These are phyloP conservation scores for Dipteronia sinensis DNA, from an alignment of 345 rosid species.

Conservation along the genomic window DNA sequence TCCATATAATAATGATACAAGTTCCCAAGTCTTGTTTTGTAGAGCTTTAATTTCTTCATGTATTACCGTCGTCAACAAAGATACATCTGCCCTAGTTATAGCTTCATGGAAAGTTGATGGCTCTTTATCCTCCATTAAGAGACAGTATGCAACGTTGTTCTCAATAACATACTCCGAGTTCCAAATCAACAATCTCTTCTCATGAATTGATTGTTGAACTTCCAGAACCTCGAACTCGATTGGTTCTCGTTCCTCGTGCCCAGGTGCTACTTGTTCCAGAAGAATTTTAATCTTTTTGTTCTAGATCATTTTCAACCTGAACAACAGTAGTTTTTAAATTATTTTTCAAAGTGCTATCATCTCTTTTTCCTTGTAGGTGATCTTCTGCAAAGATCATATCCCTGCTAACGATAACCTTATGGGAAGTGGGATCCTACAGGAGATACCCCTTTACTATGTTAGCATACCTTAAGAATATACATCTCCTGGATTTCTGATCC, in stretches of 20 bases:
- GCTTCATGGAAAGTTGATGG: background rate
- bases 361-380: too few species aligned
- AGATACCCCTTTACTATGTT: too few species aligned
- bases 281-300: background rate
- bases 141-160: constrained; percentile 5
- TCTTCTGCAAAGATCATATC: too few species aligned
- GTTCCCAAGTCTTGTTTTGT: background rate
- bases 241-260: background rate
- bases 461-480: background rate
- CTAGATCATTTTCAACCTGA: background rate
- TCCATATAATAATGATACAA: too few species aligned
- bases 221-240: background rate
- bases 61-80: constrained; percentile 5
- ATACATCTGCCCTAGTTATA: too few species aligned
- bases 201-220: background rate
- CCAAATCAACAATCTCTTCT: background rate
- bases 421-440: too few species aligned
- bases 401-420: too few species aligned
- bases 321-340: background rate
- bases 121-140: background rate
- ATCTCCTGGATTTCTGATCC: too few species aligned
- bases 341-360: background rate
- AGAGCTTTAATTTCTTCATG: background rate
- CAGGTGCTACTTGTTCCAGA: background rate
- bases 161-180: background rate